These are phyloP conservation scores for Murraya paniculata DNA, from an alignment of 345 rosid species.

Conservation along the genomic window DNA sequence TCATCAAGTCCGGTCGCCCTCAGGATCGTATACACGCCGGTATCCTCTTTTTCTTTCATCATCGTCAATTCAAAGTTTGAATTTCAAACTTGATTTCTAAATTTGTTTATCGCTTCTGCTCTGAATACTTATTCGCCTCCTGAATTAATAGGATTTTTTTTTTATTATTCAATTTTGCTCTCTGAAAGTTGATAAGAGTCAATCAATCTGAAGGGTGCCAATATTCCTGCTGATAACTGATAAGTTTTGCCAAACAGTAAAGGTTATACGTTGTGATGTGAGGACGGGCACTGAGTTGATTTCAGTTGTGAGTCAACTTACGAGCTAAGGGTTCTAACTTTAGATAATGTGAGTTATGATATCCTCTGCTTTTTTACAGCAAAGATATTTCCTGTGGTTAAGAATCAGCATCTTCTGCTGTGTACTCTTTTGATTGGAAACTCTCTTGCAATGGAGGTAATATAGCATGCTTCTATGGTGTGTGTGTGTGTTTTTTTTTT, in stretches of 20 bases:
- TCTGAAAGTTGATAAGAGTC: too few relatives aligned
- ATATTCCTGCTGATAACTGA: neutral
- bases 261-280: too few relatives aligned
- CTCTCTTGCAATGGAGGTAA: conserved; percentile 95
- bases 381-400: conserved; percentile 86
- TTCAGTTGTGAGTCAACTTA: neutral
- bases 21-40: conserved; percentile 83
- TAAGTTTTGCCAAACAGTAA: neutral
- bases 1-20: conserved; percentile 86
- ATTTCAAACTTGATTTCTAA: neutral
- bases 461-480: neutral
- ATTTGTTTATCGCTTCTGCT: neutral
- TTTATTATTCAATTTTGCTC: neutral
- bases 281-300: neutral
- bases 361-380: conserved; percentile 40
- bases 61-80: neutral
- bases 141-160: neutral
- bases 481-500: neutral
- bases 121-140: neutral
- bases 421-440: conserved; percentile 93
- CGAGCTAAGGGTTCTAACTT: neutral
- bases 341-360: neutral
- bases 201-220: too few relatives aligned
- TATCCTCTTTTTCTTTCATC: conserved; percentile 16
- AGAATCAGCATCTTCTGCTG: conserved; percentile 88